Base-by-base conservation (phyloP, 2,329 filamentous ascomycete species). In the Colletotrichum theobromicola region DNA sequence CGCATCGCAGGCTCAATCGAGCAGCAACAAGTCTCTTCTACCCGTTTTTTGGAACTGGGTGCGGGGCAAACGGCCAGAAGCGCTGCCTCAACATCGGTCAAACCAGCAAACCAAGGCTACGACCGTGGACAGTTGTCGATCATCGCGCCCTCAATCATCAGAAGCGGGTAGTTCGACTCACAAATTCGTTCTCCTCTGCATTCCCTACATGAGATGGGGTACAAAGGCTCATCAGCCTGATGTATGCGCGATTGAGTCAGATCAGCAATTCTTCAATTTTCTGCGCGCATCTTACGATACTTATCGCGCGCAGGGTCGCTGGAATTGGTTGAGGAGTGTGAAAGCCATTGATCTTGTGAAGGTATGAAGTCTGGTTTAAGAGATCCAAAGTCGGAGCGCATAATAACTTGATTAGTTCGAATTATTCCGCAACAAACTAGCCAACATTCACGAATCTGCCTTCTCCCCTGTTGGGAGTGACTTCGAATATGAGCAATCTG, bases 121-220 rank as follows among this genome's bases (percentile, higher is more conserved):
- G 18, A 7, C 18, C 37, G 2, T 0, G 8, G 37, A 42, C 0
- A n/a, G 18, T n/a, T 42, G 18, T 12, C 37, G n/a, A 42, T 42
- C 37, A n/a, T 42, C 2, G 1, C 37, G 16, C 1, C 0, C 32
- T 62, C 32, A 37, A 18, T 9, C 6, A 9, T 0, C 26, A 12
- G 4, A 21, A 10, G 3, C 32, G 7, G 2, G 4, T 42, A n/a
- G 2, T 1, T 3, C 32, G 28, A 62, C 21, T 8, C 37, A 66
- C 16, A 66, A 30, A 16, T 66, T 66, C 3, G 30, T 66, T 7
- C 34, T 66, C 10, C 21, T 66, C 0, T 66, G 63, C 26, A 53
- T 53, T 5, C 63, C 37, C n/a, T 66, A 50, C 8, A 53, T 66
- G 63, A 34, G 37, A 32, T 66, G 63, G 63, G 63, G 37, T 18